phyloP scores from a whole-genome alignment of 495 filamentous ascomycete species.

The Daldinia grandis region DNA sequence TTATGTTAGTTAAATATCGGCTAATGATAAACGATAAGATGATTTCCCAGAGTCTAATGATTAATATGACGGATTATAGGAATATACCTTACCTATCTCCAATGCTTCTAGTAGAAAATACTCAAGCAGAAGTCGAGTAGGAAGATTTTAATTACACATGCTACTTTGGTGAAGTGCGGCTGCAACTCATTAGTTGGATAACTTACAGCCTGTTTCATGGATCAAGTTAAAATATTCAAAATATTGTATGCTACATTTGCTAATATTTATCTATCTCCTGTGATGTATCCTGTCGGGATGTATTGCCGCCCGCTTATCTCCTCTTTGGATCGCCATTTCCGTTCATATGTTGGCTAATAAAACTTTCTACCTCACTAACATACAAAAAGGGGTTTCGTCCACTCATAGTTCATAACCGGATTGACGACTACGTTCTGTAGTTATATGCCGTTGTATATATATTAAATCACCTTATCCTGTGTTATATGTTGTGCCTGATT shows the following conservation, averaged over 20 bases:
- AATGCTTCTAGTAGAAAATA: no score
- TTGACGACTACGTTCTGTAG: background rate
- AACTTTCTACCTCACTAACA: no score
- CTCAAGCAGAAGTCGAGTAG: no score
- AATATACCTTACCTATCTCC: no score
- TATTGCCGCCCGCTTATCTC: background rate
- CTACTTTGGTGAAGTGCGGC: background rate
- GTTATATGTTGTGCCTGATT: conserved; percentile 3
- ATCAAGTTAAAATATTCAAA: background rate
- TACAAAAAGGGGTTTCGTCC: background rate
- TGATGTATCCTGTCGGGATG: no score
- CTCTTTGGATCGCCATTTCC: background rate
- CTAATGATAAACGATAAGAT: no score
- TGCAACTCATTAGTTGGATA: no score
- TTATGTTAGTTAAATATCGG: no score
- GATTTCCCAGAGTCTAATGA: no score
- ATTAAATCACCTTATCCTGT: background rate
- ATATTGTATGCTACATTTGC: background rate
- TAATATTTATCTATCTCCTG: no score
- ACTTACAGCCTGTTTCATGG: background rate
- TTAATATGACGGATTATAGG: no score
- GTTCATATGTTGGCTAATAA: no score
- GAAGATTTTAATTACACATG: background rate
- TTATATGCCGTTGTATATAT: conserved; percentile 12
- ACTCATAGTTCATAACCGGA: conserved; percentile 8